These are phyloP conservation scores for Domatiomyces catenatus DNA, from an alignment of 2,329 filamentous ascomycete genomes.

Conservation along the genomic window DNA sequence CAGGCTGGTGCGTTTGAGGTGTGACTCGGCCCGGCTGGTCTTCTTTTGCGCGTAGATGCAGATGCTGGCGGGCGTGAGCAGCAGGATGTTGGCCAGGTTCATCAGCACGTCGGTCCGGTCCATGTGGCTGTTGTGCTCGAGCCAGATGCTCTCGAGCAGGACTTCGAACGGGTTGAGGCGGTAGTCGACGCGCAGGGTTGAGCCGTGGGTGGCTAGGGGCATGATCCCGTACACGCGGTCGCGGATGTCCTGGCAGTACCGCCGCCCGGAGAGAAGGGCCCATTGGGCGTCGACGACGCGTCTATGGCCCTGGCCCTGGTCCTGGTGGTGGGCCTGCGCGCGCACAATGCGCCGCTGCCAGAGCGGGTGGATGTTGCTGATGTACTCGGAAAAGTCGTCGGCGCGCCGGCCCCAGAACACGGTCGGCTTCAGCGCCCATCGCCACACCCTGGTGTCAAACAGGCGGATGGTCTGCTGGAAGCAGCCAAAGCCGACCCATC, in stretches of 20 bases:
- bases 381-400: neutral
- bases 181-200: neutral
- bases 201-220: neutral
- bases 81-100: slow-evolving; percentile 1
- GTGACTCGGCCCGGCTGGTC: neutral
- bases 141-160: slow-evolving; percentile 1
- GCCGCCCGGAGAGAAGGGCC: neutral
- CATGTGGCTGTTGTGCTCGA: neutral
- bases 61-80: neutral
- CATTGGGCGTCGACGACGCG: neutral
- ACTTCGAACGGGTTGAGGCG: neutral
- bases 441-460: neutral
- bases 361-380: neutral
- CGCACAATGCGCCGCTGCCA: neutral
- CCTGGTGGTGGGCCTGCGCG: neutral
- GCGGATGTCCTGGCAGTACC: neutral
- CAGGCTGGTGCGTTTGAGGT: neutral
- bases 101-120: neutral
- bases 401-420: neutral
- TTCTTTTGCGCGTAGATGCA: neutral
- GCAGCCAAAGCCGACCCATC: neutral
- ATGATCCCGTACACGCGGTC: slow-evolving; percentile 1
- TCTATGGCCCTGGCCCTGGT: neutral
- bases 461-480: neutral
- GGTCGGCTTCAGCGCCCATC: neutral